Base-by-base conservation (phyloP, 169 alveolate species). In the Hepatocystis sp. region DNA sequence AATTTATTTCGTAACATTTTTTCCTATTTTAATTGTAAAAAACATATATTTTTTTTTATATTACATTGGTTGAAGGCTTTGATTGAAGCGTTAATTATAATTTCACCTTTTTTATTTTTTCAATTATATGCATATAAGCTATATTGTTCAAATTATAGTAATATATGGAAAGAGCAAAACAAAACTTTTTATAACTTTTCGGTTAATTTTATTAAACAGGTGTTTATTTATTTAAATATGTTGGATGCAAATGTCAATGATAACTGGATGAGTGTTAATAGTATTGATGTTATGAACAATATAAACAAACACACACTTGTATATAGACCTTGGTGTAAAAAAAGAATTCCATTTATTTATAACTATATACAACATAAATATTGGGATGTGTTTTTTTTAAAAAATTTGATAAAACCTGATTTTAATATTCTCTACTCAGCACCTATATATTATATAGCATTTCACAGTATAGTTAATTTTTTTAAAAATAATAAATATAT, bases 241-340 rank as follows among this genome's bases (percentile, higher is more conserved):
- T n/a, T 11, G 49, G 60, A 46, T 15, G 7, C 46, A 44, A 3
- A 25, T 1, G n/a, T 47, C 7, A 23, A 10, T 40, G n/a, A 34
- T n/a, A 56, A 25, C 36, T 56, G 40, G 40, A 56, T 25, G 23
- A 56, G 19, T 56, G 36, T 19, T 21, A 56, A 1, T 1, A 34
- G 17, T 46, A 56, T 21, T 21, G 23, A 56, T 34, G 49, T 34
- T 32, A n/a, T n/a, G n/a, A n/a, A n/a, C n/a, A n/a, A n/a, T n/a
- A n/a, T n/a, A n/a, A n/a, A n/a, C n/a, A n/a, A n/a, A n/a, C n/a
- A n/a, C n/a, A n/a, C n/a, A 53, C 19, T 40, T 0, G 15, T 52
- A 25, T 53, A 51, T n/a, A 90, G 93, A 61, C 91, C 92, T 13
- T 91, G 95, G 95, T 91, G 95, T 51, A 39, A 66, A 44, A 39